A percentile compares a stretch with the other conserved stretches of the same genome.
Conservation (phyloP, 192 early-diverging fungal species). For the Chytriomyces sp. region DNA sequence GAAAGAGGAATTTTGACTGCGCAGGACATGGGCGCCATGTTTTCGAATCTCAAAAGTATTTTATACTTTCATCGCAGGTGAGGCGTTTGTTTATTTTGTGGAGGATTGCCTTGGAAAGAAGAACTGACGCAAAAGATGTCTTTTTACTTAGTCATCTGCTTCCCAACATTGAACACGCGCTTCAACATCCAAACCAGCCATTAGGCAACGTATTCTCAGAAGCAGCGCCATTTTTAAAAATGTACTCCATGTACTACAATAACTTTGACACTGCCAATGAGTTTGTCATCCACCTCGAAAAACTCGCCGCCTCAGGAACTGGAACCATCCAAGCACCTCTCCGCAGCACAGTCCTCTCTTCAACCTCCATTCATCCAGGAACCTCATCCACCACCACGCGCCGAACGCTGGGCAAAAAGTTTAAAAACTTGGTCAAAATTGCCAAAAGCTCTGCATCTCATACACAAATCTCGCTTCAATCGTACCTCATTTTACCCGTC, state of each 20-base stretch:
- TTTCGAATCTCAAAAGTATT: slow-evolving; percentile 84
- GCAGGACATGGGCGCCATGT: slow-evolving; percentile 46
- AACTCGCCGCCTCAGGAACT: slow-evolving; percentile 22
- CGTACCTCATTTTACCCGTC: slow-evolving; percentile 87
- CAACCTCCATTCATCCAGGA: slow-evolving; percentile 19
- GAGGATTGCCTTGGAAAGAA: not conserved
- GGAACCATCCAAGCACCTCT: slow-evolving; percentile 27
- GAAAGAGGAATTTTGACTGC: slow-evolving; percentile 37
- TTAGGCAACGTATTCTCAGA: slow-evolving; percentile 81
- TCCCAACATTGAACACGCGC: slow-evolving; percentile 59
- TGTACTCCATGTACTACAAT: slow-evolving; percentile 86
- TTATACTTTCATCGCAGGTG: slow-evolving; percentile 69
- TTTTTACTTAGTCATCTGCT: slow-evolving; percentile 57
- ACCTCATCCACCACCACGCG: slow-evolving; percentile 40
- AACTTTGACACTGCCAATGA: slow-evolving; percentile 78
- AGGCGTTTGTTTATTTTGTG: slow-evolving; percentile 18
- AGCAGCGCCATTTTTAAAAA: slow-evolving; percentile 77
- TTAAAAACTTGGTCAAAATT: slow-evolving; percentile 52
- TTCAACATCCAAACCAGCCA: slow-evolving; percentile 47
- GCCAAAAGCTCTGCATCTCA: slow-evolving; percentile 63
- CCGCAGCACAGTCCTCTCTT: slow-evolving; percentile 1
- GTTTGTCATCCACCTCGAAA: slow-evolving; percentile 58
- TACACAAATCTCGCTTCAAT: slow-evolving; percentile 79
- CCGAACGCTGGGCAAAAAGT: slow-evolving; percentile 43
- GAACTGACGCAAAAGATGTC: too few species aligned